A percentile compares a stretch with the other conserved stretches of the same genome.
phyloP scores from a whole-genome alignment of 2,329 filamentous ascomycete genomes.

The Colletotrichum musicola region DNA sequence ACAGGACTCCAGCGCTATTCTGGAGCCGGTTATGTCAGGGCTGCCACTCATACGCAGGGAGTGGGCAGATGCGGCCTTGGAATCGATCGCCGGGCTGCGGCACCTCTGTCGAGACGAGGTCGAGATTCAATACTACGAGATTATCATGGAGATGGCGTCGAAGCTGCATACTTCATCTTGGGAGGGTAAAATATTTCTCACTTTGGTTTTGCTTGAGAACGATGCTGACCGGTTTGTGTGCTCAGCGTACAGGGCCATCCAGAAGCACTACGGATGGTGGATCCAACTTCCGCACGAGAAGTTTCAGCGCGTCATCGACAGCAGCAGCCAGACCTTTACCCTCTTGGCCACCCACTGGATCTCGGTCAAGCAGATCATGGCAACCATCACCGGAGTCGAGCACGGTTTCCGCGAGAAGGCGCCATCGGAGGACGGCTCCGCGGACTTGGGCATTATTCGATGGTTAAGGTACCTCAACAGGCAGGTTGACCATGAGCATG shows the following conservation, averaged over 20 bases:
- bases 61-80: slow-evolving; percentile 61
- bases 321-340: slow-evolving; percentile 58
- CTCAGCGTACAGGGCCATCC: slow-evolving; percentile 63
- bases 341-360: slow-evolving; percentile 68
- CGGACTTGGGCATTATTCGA: slow-evolving; percentile 59
- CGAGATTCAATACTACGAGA: slow-evolving; percentile 60
- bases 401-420: slow-evolving; percentile 47
- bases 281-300: slow-evolving; percentile 66
- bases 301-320: slow-evolving; percentile 64
- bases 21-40: slow-evolving; percentile 60
- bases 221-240: slow-evolving; percentile 2
- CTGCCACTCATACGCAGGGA: slow-evolving; percentile 59
- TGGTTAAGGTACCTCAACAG: slow-evolving; percentile 66
- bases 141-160: slow-evolving; percentile 61
- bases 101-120: slow-evolving; percentile 58
- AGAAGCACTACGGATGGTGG: slow-evolving; percentile 68
- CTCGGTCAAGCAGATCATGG: slow-evolving; percentile 67
- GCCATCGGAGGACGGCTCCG: slow-evolving; percentile 40
- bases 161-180: slow-evolving; percentile 66
- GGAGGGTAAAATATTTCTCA: slow-evolving; percentile 54
- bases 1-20: slow-evolving; percentile 53
- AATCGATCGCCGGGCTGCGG: slow-evolving; percentile 56
- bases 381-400: slow-evolving; percentile 59
- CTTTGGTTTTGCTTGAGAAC: not conserved
- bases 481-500: slow-evolving; percentile 59